These are phyloP conservation scores for Pyricularia sp. DNA, from an alignment of 2,329 filamentous ascomycete genomes.

Conservation along the genomic window DNA sequence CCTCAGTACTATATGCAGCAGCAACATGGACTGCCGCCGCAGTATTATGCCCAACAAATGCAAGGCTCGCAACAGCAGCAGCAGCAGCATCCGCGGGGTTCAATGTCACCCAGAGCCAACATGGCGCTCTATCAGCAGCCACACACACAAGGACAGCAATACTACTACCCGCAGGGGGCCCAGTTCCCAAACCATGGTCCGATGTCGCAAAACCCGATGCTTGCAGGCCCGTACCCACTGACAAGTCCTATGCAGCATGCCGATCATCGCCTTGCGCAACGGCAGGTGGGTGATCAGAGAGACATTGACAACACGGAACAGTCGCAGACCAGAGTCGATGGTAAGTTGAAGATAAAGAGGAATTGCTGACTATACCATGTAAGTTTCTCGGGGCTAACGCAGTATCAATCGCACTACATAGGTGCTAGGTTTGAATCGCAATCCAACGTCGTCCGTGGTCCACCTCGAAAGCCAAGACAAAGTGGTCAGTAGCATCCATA, in stretches of 20 bases:
- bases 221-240: slow-evolving; percentile 25
- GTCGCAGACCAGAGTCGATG: neutral
- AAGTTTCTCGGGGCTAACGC: neutral
- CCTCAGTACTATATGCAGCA: slow-evolving; percentile 37
- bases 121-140: slow-evolving; percentile 36
- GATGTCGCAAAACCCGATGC: slow-evolving; percentile 21
- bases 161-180: slow-evolving; percentile 32
- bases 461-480: slow-evolving; percentile 48
- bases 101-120: slow-evolving; percentile 25
- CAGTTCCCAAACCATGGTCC: slow-evolving; percentile 26
- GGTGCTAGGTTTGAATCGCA: neutral
- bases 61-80: neutral
- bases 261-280: slow-evolving; percentile 15
- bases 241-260: slow-evolving; percentile 12
- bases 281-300: slow-evolving; percentile 9
- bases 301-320: neutral
- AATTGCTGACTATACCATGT: no score
- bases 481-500: slow-evolving; percentile 38
- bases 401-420: neutral
- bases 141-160: slow-evolving; percentile 21
- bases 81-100: slow-evolving; percentile 17
- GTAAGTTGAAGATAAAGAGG: slow-evolving; percentile 1
- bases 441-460: slow-evolving; percentile 37
- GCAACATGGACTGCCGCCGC: slow-evolving; percentile 27
- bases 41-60: slow-evolving; percentile 20